A percentile compares a stretch with the other conserved stretches of the same genome.
Conservation (phyloP, 1,139 yeast genomes). For the Candida tetrigidarum region DNA sequence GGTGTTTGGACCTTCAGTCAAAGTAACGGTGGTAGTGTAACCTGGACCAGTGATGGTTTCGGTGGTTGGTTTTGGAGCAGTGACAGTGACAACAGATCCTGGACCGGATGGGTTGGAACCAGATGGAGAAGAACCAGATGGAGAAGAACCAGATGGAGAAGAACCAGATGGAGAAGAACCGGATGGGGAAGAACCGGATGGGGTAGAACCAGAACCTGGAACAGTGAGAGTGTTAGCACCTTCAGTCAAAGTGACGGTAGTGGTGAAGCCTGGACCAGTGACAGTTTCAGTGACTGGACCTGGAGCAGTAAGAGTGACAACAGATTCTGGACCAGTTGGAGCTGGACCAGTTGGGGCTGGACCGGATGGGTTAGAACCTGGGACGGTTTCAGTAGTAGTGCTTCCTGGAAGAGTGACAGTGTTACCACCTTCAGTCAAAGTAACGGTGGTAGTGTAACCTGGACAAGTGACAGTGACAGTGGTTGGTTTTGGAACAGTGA, state of each 20-base stretch:
- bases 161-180: slow-evolving; percentile 1
- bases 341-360: background rate
- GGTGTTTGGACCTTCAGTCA: slow-evolving; percentile 4
- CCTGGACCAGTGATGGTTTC: slow-evolving; percentile 8
- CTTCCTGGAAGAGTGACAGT: slow-evolving; percentile 1
- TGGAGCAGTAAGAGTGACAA: slow-evolving; percentile 4
- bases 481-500: slow-evolving; percentile 3
- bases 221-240: slow-evolving; percentile 5
- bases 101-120: slow-evolving; percentile 2
- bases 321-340: slow-evolving; percentile 3
- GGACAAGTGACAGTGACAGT: slow-evolving; percentile 1
- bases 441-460: slow-evolving; percentile 1
- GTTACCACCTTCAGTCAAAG: slow-evolving; percentile 7
- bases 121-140: background rate
- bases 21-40: slow-evolving; percentile 6
- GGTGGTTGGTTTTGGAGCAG: slow-evolving; percentile 1
- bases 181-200: background rate
- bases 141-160: background rate
- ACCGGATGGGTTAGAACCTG: slow-evolving; percentile 5
- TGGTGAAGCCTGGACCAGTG: slow-evolving; percentile 5
- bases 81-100: slow-evolving; percentile 1
- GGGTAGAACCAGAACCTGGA: background rate
- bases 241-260: slow-evolving; percentile 2
- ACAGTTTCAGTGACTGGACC: background rate
- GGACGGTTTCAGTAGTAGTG: background rate